phyloP scores from a whole-genome alignment of 1,284 basidiomycete species.

The Pisolithus thermaeus region DNA sequence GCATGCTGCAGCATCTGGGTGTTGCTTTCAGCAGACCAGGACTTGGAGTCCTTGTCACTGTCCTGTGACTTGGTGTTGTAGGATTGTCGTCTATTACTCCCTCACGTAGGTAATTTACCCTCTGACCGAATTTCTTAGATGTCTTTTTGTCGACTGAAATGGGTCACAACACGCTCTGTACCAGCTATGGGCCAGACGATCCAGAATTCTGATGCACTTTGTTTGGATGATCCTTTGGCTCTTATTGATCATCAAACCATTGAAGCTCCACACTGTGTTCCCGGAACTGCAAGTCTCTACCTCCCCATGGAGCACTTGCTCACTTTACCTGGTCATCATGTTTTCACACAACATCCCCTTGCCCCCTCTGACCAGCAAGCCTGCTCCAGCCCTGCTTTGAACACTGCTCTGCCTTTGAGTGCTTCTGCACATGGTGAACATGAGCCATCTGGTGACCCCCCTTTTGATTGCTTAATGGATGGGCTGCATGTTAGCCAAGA shows the following conservation, averaged over 20 bases:
- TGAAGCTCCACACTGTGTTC: neutral
- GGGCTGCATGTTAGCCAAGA: neutral
- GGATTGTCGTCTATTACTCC: too few relatives aligned
- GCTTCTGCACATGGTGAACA: neutral
- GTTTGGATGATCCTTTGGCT: neutral
- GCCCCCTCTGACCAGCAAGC: neutral
- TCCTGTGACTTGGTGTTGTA: too few relatives aligned
- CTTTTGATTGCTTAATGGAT: neutral
- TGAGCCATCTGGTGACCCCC: neutral
- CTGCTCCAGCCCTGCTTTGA: neutral
- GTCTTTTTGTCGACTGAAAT: neutral
- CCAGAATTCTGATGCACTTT: neutral
- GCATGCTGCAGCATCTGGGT: too few relatives aligned
- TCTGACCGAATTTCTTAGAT: neutral
- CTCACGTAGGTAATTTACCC: too few relatives aligned
- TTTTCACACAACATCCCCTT: neutral
- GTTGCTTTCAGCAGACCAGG: too few relatives aligned
- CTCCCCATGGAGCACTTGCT: neutral
- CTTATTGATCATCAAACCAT: neutral
- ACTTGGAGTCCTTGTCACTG: too few relatives aligned
- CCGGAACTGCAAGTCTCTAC: neutral
- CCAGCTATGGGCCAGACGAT: neutral
- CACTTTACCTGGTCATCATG: neutral
- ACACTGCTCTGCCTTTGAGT: neutral
- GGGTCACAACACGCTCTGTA: neutral